Base-by-base conservation (phyloP, 345 rosid genomes). In the Syzygium aromaticum region DNA sequence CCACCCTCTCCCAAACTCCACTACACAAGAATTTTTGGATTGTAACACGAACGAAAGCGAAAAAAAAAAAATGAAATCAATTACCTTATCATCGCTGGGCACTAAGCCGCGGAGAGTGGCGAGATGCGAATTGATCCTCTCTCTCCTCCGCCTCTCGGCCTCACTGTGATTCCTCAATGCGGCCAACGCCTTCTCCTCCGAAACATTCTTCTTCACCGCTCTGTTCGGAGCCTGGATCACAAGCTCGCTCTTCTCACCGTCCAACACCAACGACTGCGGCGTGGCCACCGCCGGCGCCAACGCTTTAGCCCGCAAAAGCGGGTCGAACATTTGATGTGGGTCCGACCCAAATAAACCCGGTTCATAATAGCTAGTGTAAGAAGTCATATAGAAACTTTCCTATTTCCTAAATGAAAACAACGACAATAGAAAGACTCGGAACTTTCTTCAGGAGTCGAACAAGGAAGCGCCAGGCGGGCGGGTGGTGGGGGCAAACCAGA, bases 71-170 rank as follows among this genome's bases (percentile, higher is more conserved):
- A 19, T 30, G 84, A 85, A 77, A 63, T 77, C 49, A 87, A 51
- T 63, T 77, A 92, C 98, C 96, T 93, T 95, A n/a, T 89, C 91
- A 10, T 91, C 89, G 91, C 89, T 87, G 86, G 96, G 95, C 21
- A 94, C 91, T 40, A 95, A 91, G 40, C 91, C 90, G 57, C 96
- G 95, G 28, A 94, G 97, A 7, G 94, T 92, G 84, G 88, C 92
- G 64, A 95, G 95, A 89, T 94, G 97, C 49, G 94, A 89, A 89
- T 95, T 95, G 89, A 95, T 95, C 88, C 97, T 91, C 83, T 94
- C 94, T 85, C 97, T 92, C 51, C 97, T 92, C 59, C 95, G 92
- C 91, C 94, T 93, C 91, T 95, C 97, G 4, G 98, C 96, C 84
- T 93, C 96, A 43, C 96, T 91, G 54, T 95, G 98, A 91, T 90